Base-by-base conservation (phyloP, 2,329 filamentous ascomycete species). In the Pseudocercospora musae region DNA sequence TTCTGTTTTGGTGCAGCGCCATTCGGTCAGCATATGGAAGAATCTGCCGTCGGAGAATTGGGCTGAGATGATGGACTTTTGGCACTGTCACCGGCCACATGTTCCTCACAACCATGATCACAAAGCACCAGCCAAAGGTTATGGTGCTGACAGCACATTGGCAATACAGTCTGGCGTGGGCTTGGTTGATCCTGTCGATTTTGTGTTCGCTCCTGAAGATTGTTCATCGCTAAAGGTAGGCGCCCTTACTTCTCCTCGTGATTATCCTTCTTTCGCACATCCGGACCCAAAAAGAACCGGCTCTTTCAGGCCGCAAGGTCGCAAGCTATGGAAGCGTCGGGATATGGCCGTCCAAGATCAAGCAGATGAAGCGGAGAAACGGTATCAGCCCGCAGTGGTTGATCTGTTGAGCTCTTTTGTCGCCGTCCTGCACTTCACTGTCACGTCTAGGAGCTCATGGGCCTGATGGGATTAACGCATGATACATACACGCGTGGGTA, bases 41-140 rank as follows among this genome's bases (percentile, higher is more conserved):
- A 92, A 99, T 72, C 80, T 99, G 18, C 95, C 95, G 0, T 96
- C 92, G 72, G 92, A 96, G 66, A 94, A 96, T 72, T 99, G 95
- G 95, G 96, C 95, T 0, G 95, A 99, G 78, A 96, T 99, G 93
- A 99, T 99, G 95, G 96, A 99, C 76, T 96, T 99, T 70, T 99
- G 95, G 95, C 96, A 99, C 77, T 99, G 95, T 72, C 95, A 99
- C 76, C 98, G 98, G 77, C 95, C 96, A 1, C 77, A 81, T 42
- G 83, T 87, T 64, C 81, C 87, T 59, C 80, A 86, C 64, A 75
- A 81, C 25, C 77, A 81, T 55, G 71, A 71, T 6, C 65, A 74
- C 44, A 67, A 72, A 33, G 68, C 83, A n/a, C 65, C 42, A 67
- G 72, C 33, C 10, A 89, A 91, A 71, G 93, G 91, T 0, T 97